phyloP scores from a whole-genome alignment of 2,329 filamentous ascomycete species.

The Aspergillus tamarii region DNA sequence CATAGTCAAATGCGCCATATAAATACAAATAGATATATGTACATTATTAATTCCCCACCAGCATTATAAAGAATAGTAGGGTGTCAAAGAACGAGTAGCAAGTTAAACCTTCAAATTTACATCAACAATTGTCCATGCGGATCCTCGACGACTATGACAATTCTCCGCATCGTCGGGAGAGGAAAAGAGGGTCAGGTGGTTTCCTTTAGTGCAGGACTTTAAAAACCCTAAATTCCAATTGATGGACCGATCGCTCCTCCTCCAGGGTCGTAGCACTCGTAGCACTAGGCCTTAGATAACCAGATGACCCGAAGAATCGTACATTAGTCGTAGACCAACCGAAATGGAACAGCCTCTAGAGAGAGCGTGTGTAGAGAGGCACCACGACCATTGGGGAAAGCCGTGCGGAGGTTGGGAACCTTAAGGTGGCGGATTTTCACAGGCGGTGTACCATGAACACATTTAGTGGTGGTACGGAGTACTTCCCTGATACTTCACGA shows the following conservation, averaged over 20 bases:
- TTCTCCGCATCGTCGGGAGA: not conserved
- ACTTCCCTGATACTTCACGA: constrained; percentile 2
- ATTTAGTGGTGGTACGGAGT: not conserved
- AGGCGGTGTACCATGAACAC: constrained; percentile 7
- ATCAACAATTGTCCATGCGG: not conserved
- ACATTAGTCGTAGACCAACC: not conserved
- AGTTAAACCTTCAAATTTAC: not conserved
- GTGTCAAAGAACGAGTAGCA: not conserved
- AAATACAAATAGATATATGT: not conserved
- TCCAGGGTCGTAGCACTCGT: not conserved
- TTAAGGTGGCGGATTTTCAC: not conserved
- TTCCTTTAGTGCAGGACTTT: not conserved
- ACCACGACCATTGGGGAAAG: constrained; percentile 15
- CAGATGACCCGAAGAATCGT: constrained; percentile 6
- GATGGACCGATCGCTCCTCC: not conserved
- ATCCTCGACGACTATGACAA: too few relatives aligned
- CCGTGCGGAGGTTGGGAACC: constrained; percentile 2
- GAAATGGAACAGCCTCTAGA: not conserved
- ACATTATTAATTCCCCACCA: too few relatives aligned
- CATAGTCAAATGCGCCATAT: not conserved
- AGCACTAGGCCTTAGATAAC: not conserved
- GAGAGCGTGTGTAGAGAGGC: constrained; percentile 12
- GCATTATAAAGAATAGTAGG: too few relatives aligned
- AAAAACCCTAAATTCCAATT: not conserved
- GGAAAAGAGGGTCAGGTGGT: not conserved